phyloP scores from a whole-genome alignment of 1,284 basidiomycete species.

The Pseudozyma hubeiensis region DNA sequence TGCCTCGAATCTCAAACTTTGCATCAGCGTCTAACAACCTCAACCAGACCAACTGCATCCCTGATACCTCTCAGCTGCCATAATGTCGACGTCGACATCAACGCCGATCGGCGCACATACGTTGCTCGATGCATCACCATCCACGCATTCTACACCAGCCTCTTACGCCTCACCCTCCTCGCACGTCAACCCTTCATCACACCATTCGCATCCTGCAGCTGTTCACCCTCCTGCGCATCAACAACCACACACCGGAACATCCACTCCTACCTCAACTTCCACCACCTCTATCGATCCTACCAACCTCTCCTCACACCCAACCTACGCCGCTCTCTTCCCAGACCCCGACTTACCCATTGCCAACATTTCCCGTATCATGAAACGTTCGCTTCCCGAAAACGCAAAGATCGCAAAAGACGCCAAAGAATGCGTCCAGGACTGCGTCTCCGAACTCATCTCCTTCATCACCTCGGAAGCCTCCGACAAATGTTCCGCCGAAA shows the following conservation, averaged over 20 bases:
- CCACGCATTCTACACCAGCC: slow-evolving; percentile 15
- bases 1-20: no score
- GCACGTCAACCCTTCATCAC: neutral
- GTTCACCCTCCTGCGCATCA: neutral
- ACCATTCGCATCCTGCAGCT: slow-evolving; percentile 2
- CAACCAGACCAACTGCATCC: no score
- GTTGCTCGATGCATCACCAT: neutral
- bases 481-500: slow-evolving; percentile 87
- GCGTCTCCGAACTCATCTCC: slow-evolving; percentile 93
- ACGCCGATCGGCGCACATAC: neutral
- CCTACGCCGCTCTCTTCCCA: slow-evolving; percentile 40
- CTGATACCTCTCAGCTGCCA: neutral
- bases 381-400: slow-evolving; percentile 84
- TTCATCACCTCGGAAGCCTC: slow-evolving; percentile 92
- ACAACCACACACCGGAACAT: slow-evolving; percentile 5
- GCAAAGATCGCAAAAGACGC: slow-evolving; percentile 97
- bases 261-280: slow-evolving; percentile 15
- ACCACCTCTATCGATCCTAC: slow-evolving; percentile 15
- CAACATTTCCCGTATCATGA: slow-evolving; percentile 96
- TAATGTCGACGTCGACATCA: slow-evolving; percentile 5
- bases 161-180: slow-evolving; percentile 6
- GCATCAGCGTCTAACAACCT: no score
- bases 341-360: slow-evolving; percentile 75
- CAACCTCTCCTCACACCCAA: slow-evolving; percentile 29
- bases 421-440: slow-evolving; percentile 95